A percentile compares a stretch with the other conserved stretches of the same genome.
These are phyloP conservation scores for Talaromyces adpressus DNA, from an alignment of 495 filamentous ascomycete genomes.

Conservation along the genomic window DNA sequence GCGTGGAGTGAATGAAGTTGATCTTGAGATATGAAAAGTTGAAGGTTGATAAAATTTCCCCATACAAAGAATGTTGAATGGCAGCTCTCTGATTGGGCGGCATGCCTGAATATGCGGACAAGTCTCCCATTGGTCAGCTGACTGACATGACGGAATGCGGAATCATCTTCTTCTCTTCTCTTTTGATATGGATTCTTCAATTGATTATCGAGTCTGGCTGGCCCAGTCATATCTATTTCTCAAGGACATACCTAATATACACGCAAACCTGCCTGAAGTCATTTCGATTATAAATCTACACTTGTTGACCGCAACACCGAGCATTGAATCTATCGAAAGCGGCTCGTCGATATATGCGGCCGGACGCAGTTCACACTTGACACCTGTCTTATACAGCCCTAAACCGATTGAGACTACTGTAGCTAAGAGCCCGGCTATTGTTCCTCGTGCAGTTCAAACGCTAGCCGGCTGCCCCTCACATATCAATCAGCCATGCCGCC, in stretches of 20 bases:
- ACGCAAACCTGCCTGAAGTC: neutral
- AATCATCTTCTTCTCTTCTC: neutral
- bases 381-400: neutral
- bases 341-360: neutral
- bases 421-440: neutral
- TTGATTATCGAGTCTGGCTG: neutral
- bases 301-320: neutral
- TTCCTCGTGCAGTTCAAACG: neutral
- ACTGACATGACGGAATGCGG: neutral
- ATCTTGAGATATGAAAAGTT: neutral
- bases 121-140: neutral
- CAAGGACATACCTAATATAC: neutral
- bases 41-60: neutral
- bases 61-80: neutral
- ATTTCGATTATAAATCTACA: neutral
- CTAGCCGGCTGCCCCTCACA: neutral
- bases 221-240: neutral
- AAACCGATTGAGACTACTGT: neutral
- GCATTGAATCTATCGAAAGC: neutral
- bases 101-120: neutral
- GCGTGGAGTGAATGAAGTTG: neutral
- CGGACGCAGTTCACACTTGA: neutral
- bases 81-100: neutral
- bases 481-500: constrained; percentile 26
- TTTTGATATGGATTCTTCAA: neutral